phyloP scores from a whole-genome alignment of 2,329 filamentous ascomycete genomes.

The Diaporthe velutina region DNA sequence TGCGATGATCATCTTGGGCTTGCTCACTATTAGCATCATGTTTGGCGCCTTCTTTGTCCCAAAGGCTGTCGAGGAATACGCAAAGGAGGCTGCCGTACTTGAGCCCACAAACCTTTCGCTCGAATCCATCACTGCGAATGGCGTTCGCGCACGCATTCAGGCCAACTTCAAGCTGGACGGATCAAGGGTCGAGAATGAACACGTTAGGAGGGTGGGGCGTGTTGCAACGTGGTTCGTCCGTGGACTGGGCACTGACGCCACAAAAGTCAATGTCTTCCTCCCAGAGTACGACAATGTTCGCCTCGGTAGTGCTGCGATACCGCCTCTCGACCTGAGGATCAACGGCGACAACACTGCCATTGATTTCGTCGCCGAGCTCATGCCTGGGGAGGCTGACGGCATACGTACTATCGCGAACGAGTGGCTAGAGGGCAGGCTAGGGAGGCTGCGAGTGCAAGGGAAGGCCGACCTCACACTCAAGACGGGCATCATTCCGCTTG shows the following conservation, averaged over 20 bases:
- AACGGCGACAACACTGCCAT: slow-evolving; percentile 83
- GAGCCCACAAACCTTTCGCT: slow-evolving; percentile 88
- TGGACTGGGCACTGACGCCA: slow-evolving; percentile 80
- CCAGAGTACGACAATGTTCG: slow-evolving; percentile 85
- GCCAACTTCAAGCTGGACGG: slow-evolving; percentile 87
- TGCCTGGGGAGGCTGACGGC: slow-evolving; percentile 81
- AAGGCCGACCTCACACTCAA: slow-evolving; percentile 80
- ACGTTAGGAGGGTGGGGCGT: slow-evolving; percentile 81
- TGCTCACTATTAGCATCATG: slow-evolving; percentile 76
- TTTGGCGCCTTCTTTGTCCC: slow-evolving; percentile 85
- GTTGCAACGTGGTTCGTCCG: slow-evolving; percentile 84
- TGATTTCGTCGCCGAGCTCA: slow-evolving; percentile 82
- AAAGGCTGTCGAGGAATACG: slow-evolving; percentile 85
- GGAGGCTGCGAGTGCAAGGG: slow-evolving; percentile 78
- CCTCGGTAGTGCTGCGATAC: slow-evolving; percentile 82
- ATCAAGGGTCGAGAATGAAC: slow-evolving; percentile 76
- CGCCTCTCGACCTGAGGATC: slow-evolving; percentile 81
- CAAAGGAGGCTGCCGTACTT: slow-evolving; percentile 84
- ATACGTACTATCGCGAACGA: slow-evolving; percentile 87
- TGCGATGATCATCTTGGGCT: slow-evolving; percentile 75
- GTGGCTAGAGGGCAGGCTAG: slow-evolving; percentile 85
- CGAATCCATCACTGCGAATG: slow-evolving; percentile 83
- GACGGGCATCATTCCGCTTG: slow-evolving; percentile 83
- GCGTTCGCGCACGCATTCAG: slow-evolving; percentile 83
- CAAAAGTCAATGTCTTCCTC: slow-evolving; percentile 81